These are phyloP conservation scores for Trichoderma lentiforme DNA, from an alignment of 2,329 filamentous ascomycete species.

Conservation along the genomic window DNA sequence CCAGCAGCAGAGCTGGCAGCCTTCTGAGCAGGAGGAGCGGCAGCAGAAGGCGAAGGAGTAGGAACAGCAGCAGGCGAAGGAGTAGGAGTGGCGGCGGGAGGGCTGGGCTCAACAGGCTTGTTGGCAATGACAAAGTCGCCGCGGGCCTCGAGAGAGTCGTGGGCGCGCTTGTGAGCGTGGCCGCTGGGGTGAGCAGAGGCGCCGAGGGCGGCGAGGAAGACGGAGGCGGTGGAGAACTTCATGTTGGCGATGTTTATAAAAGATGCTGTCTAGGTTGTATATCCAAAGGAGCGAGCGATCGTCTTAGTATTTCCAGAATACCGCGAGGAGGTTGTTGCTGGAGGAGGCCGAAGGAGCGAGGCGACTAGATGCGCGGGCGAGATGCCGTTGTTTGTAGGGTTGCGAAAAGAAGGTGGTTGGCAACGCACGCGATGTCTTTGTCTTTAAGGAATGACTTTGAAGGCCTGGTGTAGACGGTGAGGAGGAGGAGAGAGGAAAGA, in stretches of 20 bases:
- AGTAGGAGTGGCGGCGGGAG: conserved; percentile 17
- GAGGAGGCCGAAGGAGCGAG: conserved; percentile 14
- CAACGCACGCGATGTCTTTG: conserved; percentile 16
- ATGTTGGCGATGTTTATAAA: conserved; percentile 29
- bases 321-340: background rate
- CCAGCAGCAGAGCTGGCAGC: conserved; percentile 9
- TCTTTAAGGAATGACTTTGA: conserved; percentile 25
- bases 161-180: conserved; percentile 35
- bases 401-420: conserved; percentile 19
- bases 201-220: conserved; percentile 40
- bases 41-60: conserved; percentile 15
- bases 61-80: conserved; percentile 17
- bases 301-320: conserved; percentile 22
- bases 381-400: background rate
- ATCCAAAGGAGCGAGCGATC: conserved; percentile 5
- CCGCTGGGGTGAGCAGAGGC: conserved; percentile 41
- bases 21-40: conserved; percentile 18
- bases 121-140: conserved; percentile 35
- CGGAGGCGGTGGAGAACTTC: conserved; percentile 40
- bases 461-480: conserved; percentile 15
- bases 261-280: conserved; percentile 1
- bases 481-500: conserved; percentile 12
- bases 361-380: conserved; percentile 14
- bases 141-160: conserved; percentile 32
- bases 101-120: conserved; percentile 29